These are phyloP conservation scores for Septoria linicola DNA, from an alignment of 2,329 filamentous ascomycete genomes.

Conservation along the genomic window DNA sequence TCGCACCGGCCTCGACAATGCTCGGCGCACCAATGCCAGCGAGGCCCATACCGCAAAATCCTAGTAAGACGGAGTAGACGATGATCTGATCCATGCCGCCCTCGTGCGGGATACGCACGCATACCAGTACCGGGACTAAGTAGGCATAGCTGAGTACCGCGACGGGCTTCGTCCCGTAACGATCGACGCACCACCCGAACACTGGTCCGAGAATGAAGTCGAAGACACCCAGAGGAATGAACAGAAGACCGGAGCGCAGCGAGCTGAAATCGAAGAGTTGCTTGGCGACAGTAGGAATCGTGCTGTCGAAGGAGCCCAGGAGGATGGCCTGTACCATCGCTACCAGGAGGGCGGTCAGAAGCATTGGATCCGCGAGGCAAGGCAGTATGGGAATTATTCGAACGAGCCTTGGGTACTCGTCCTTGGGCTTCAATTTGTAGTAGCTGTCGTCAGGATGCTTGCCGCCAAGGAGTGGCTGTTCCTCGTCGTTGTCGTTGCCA, in stretches of 20 bases:
- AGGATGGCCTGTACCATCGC: slow-evolving; percentile 48
- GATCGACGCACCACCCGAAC: slow-evolving; percentile 50
- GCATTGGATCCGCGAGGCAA: slow-evolving; percentile 42
- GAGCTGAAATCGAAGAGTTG: slow-evolving; percentile 48
- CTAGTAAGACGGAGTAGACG: slow-evolving; percentile 49
- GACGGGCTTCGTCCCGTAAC: slow-evolving; percentile 46
- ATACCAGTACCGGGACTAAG: slow-evolving; percentile 44
- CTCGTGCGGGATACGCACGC: slow-evolving; percentile 46
- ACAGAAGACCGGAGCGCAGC: slow-evolving; percentile 47
- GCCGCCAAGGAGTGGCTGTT: slow-evolving; percentile 42
- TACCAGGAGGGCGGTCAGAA: slow-evolving; percentile 43
- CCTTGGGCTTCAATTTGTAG: slow-evolving; percentile 45
- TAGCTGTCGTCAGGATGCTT: slow-evolving; percentile 36
- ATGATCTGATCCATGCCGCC: slow-evolving; percentile 45
- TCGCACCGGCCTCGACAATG: slow-evolving; percentile 57
- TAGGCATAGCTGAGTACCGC: slow-evolving; percentile 46
- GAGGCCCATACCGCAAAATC: slow-evolving; percentile 53
- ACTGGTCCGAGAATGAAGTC: slow-evolving; percentile 49
- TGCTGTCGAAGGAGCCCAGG: slow-evolving; percentile 49
- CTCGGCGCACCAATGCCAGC: slow-evolving; percentile 55
- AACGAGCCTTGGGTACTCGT: slow-evolving; percentile 43
- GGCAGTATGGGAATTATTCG: slow-evolving; percentile 51
- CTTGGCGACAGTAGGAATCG: slow-evolving; percentile 47
- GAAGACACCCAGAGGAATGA: slow-evolving; percentile 46
- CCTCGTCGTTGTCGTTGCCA: slow-evolving; percentile 32